Evolutionary conservation across 495 filamentous ascomycete genomes (phyloP).

Genomic region (Neurospora discreta): DNA sequence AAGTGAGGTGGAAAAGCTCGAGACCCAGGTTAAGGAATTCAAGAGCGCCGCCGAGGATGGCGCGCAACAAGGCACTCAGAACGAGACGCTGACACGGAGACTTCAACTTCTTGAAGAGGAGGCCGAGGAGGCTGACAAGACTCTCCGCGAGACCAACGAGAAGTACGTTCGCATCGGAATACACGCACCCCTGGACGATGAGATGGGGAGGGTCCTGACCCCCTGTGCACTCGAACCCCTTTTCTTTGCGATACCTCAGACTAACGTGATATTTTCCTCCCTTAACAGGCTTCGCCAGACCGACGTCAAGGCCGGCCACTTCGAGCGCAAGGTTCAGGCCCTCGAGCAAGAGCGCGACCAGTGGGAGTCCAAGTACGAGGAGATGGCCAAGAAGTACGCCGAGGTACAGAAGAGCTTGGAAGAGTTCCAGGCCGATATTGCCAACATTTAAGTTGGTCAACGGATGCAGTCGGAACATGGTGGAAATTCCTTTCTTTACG

Average conservation of each 20-base stretch:
- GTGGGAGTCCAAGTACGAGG: constrained; percentile 96
- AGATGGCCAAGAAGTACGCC: constrained; percentile 80
- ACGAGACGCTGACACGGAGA: constrained; percentile 80
- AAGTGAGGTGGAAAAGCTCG: constrained; percentile 79
- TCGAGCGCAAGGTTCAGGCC: constrained; percentile 97
- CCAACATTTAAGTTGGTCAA: constrained; percentile 59
- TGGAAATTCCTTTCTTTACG: neutral
- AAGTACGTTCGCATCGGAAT: constrained; percentile 54
- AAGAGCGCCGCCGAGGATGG: constrained; percentile 70
- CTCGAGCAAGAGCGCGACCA: constrained; percentile 78
- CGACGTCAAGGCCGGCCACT: constrained; percentile 98
- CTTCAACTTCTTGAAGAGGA: constrained; percentile 95
- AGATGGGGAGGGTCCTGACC: neutral
- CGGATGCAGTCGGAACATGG: neutral
- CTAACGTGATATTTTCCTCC: constrained; percentile 5
- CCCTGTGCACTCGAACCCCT: neutral
- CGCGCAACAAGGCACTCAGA: constrained; percentile 65
- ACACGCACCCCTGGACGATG: neutral
- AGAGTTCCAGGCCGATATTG: constrained; percentile 77
- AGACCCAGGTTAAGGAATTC: constrained; percentile 59
- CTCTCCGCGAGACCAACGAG: constrained; percentile 90
- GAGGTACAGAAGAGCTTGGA: constrained; percentile 83
- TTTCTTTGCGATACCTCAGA: neutral
- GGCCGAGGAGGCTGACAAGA: constrained; percentile 89
- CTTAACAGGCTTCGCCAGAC: constrained; percentile 79